phyloP scores from a whole-genome alignment of 192 early-diverging fungal species.

The Podila epicladia region DNA sequence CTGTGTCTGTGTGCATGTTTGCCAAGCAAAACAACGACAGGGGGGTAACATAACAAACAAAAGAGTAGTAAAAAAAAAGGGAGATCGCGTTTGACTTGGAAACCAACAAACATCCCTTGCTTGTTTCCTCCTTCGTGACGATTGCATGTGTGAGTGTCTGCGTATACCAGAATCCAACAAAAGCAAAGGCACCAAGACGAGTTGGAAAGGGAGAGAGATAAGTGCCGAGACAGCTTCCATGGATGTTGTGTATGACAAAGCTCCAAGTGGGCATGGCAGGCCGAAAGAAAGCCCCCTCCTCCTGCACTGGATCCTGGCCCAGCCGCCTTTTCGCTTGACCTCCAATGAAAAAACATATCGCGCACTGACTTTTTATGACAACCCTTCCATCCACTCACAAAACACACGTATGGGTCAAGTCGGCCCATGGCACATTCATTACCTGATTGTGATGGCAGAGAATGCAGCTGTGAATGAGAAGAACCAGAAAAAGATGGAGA shows the following conservation, averaged over 20 bases:
- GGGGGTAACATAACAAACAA: background rate
- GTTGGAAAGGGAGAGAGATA: background rate
- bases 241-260: too few species aligned
- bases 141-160: too few species aligned
- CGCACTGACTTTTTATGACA: too few species aligned
- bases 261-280: too few species aligned
- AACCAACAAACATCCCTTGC: background rate
- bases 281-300: too few species aligned
- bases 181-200: too few species aligned
- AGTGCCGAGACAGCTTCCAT: too few species aligned
- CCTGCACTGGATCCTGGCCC: background rate
- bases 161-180: too few species aligned
- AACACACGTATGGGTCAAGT: background rate
- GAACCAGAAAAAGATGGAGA: slow-evolving; percentile 51
- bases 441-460: slow-evolving; percentile 46
- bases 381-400: too few species aligned
- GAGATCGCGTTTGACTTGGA: too few species aligned
- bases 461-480: slow-evolving; percentile 41
- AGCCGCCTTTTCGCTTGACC: background rate
- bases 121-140: background rate
- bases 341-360: too few species aligned
- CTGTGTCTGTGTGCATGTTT: background rate
- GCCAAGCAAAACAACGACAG: background rate
- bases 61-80: background rate
- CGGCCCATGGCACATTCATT: background rate